A percentile compares a stretch with the other conserved stretches of the same genome.
Evolutionary conservation across 495 filamentous ascomycete species (phyloP).

Genomic region (Coniosporium apollinis): DNA sequence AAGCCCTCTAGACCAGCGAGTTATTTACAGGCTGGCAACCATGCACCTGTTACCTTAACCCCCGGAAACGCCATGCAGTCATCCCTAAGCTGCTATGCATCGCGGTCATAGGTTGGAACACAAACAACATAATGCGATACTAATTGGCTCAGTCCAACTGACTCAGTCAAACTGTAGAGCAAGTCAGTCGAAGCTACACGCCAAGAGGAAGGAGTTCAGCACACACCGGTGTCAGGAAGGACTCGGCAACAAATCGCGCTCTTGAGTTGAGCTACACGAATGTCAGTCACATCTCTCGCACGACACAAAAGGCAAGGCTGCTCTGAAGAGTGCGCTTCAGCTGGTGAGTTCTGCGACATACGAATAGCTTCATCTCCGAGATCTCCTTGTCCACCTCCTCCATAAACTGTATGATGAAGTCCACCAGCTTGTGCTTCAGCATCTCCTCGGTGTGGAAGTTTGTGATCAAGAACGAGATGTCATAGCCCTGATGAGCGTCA

Average conservation of each 20-base stretch:
- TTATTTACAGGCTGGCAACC: no score
- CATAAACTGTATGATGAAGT: conserved; percentile 98
- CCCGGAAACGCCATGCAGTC: no score
- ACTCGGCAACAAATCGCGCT: conserved; percentile 95
- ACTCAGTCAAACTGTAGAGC: no score
- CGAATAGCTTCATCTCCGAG: conserved; percentile 99
- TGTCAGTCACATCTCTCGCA: not conserved
- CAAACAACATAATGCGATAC: not conserved
- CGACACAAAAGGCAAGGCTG: not conserved
- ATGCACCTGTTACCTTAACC: no score
- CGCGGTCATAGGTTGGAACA: conserved; percentile 2
- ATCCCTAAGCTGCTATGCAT: no score
- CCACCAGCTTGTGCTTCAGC: conserved; percentile 95
- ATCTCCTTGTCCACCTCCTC: conserved; percentile 99
- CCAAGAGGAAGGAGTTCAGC: no score
- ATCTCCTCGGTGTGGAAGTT: conserved; percentile 97
- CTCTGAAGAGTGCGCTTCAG: no score
- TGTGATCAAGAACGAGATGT: conserved; percentile 96
- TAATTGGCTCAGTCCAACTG: no score
- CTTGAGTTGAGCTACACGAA: conserved; percentile 69
- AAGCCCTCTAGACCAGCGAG: no score
- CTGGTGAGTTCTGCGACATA: no score
- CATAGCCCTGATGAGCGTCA: conserved; percentile 55
- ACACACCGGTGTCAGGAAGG: conserved; percentile 87
- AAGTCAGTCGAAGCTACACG: no score